Base-by-base conservation (phyloP, 345 rosid genomes). In the Ceriops decandra region DNA sequence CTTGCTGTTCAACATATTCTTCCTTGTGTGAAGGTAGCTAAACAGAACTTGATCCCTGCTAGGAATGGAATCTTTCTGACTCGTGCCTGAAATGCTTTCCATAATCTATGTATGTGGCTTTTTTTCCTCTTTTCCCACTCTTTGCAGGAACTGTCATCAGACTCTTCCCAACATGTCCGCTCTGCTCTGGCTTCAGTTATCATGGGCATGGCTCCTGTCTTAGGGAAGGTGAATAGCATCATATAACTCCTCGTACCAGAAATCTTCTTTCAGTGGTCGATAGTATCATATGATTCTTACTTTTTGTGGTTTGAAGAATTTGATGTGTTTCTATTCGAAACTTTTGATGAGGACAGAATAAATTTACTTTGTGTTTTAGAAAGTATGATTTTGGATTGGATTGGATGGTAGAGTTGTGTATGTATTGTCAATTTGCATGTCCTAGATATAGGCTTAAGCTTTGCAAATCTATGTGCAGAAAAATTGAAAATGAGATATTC, bases 121-220 rank as follows among this genome's bases (percentile, higher is more conserved):
- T 22, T 28, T 33, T 7, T 33, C 10, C 16, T 5, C 30, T 54
- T 24, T 15, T 54, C 11, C 27, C 30, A 21, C 30, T 2, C 22
- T 62, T 61, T 64, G 68, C 77, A 95, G 99, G 98, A 95, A 74
- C 74, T 95, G 69, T 91, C 99, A 26, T 85, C 98, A 11, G 99
- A 95, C 87, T 90, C 97, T 72, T 95, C 98, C 54, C 99, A 91
- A 74, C 99, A 95, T 71, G 99, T 95, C 22, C 95, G 99, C 38
- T 95, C 97, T 72, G 99, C 95, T 72, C 82, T 95, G 85, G 99
- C 99, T 71, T 95, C 97, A 31, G 99, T 95, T 71, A 91, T 95
- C 74, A 95, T 91, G 97, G 99, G 98, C 63, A 91, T 95, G 98
- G 97, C 99, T 70, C 97, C 98, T 63, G 93, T 91, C 57, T 60